Conservation (phyloP, 108 stramenopile species). For the Conticribra guillardii region DNA sequence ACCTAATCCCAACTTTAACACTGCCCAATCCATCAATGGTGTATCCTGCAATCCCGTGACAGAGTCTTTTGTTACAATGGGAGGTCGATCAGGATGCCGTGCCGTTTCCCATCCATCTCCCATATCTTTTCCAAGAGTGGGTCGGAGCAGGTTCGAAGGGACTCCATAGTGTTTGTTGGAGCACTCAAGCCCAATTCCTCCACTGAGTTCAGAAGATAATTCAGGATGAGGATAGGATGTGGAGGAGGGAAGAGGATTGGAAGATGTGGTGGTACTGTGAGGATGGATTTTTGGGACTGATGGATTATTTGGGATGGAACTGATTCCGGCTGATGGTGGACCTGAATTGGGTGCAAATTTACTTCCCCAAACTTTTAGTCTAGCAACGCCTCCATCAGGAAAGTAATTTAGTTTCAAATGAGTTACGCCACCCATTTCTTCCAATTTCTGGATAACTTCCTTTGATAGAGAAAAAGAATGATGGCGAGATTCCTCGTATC, state of each 20-base stretch:
- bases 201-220: conserved; percentile 54
- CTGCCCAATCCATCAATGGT: conserved; percentile 83
- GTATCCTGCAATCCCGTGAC: conserved; percentile 75
- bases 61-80: conserved; percentile 59
- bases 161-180: conserved; percentile 94
- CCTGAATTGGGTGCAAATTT: conserved; percentile 31
- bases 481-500: conserved; percentile 74
- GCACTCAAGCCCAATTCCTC: conserved; percentile 72
- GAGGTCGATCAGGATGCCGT: conserved; percentile 81
- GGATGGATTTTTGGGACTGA: conserved; percentile 40
- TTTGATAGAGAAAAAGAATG: conserved; percentile 63
- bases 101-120: conserved; percentile 96
- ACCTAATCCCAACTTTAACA: conserved; percentile 77
- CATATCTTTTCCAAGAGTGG: conserved; percentile 80
- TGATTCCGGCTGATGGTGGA: conserved; percentile 42
- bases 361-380: conserved; percentile 54
- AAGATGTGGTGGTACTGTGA: conserved; percentile 11
- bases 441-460: conserved; percentile 16
- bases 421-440: conserved; percentile 39
- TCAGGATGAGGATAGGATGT: conserved; percentile 53
- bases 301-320: conserved; percentile 33
- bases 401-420: conserved; percentile 62
- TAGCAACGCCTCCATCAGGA: conserved; percentile 94
- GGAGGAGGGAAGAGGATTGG: conserved; percentile 24
- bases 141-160: conserved; percentile 79